Evolutionary conservation across 345 rosid species (phyloP).

Genomic region (Eucalyptus pauciflora): DNA sequence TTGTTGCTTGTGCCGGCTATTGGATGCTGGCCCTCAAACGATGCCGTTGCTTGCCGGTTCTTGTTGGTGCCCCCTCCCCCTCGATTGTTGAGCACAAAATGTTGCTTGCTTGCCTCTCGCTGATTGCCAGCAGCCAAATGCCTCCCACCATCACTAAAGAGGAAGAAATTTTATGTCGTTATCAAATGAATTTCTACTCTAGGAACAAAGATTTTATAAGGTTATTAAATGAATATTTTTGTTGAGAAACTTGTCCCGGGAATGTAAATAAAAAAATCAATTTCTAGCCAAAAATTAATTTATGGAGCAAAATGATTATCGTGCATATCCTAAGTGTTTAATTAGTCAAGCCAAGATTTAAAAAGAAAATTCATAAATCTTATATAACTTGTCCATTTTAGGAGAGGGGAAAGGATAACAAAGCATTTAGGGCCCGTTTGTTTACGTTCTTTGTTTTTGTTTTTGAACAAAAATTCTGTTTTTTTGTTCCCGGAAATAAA

Average conservation of each 20-base stretch:
- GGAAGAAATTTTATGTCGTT: too few relatives aligned
- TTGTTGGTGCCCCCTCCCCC: rapidly evolving
- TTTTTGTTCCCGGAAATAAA: too few relatives aligned
- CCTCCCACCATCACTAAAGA: too few relatives aligned
- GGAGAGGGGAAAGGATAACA: neutral
- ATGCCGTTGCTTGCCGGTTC: rapidly evolving
- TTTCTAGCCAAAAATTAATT: too few relatives aligned
- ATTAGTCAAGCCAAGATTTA: neutral
- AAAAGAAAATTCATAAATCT: neutral
- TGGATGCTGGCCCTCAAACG: rapidly evolving
- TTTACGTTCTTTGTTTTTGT: too few relatives aligned
- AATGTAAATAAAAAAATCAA: too few relatives aligned
- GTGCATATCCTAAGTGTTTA: too few relatives aligned
- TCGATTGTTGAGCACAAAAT: rapidly evolving
- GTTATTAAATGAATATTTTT: too few relatives aligned
- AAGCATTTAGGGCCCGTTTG: neutral
- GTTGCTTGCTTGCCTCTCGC: rapidly evolving
- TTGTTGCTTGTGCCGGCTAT: rapidly evolving
- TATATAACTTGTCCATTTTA: neutral
- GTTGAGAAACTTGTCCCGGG: rapidly evolving
- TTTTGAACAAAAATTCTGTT: too few relatives aligned
- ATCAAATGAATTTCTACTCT: rapidly evolving
- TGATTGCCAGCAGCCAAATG: rapidly evolving
- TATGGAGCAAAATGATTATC: too few relatives aligned
- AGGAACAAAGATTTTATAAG: rapidly evolving